Base-by-base conservation (phyloP, 1,139 yeast species). In the Insectozyma bohioensis region DNA sequence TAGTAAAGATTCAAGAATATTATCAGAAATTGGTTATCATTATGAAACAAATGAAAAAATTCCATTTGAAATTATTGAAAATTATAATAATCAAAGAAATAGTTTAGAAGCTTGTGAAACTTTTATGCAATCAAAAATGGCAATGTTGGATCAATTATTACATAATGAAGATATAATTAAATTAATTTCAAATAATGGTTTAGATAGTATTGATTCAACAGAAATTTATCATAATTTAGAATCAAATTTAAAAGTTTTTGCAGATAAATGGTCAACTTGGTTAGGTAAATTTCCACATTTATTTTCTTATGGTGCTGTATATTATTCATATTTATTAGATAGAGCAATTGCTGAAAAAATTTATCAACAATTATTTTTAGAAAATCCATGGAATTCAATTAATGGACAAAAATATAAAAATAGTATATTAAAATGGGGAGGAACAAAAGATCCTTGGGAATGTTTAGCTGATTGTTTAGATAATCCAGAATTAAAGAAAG, bases 241-340 rank as follows among this genome's bases (percentile, higher is more conserved):
- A 51, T 48, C 58, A 4, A 58, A 73, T 16, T 60, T 81, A 32
- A 54, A 61, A 37, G 74, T 81, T 2, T 72, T 82, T 45, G 73
- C 78, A 2, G 94, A 84, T 49, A 60, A 65, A 12, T 65, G 73
- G 51, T 80, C 95, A 2, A 80, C 81, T 17, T 90, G 97, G 96
- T 95, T 88, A 38, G 96, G 95, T 1, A 87, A 82, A 53, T 90
- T 92, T 58, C 95, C 96, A 1, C 99, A 92, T 55, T 63, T 94
- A 31, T 86, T 85, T 46, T 88, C 96, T 1, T 92, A 92, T 53
- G 98, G 98, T 0, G 86, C 97, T 0, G 87, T 92, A 0, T 92
- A 92, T 56, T 92, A 94, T 61, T 85, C 96, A 26, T 92, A 94
- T 56, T 61, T 92, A 39, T 73, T 94, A 41, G 99, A 92, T 59